Evolutionary conservation across 257 asterid genomes (phyloP).

Genomic region (Nyctanthes arbortristis): DNA sequence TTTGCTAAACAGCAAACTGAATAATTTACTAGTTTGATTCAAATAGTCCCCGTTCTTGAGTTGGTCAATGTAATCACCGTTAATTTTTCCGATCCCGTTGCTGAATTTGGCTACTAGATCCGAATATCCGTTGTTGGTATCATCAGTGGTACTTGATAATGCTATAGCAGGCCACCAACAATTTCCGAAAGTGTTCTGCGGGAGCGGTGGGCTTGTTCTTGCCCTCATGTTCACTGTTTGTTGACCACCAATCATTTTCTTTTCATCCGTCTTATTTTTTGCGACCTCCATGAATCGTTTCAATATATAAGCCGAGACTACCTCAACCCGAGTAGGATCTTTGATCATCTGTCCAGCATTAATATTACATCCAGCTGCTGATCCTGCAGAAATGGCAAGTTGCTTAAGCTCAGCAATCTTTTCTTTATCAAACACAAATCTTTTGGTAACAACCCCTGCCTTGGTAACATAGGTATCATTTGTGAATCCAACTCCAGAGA

Average conservation of each 20-base stretch:
- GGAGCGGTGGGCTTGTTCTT: conserved; percentile 34
- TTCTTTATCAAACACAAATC: too few relatives aligned
- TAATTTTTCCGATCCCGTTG: too few relatives aligned
- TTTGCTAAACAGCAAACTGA: conserved; percentile 19
- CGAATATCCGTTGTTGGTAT: neutral
- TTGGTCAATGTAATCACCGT: too few relatives aligned
- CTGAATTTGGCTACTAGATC: too few relatives aligned
- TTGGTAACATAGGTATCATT: neutral
- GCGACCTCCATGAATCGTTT: conserved; percentile 20
- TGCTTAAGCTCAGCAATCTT: conserved; percentile 18
- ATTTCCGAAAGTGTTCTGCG: conserved; percentile 24
- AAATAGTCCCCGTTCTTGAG: neutral
- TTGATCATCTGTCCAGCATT: conserved; percentile 18
- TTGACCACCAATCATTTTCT: conserved; percentile 11
- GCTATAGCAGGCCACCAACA: conserved; percentile 26
- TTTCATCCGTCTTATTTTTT: neutral
- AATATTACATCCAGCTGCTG: conserved; percentile 6
- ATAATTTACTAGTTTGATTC: conserved; percentile 24
- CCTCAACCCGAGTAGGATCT: conserved; percentile 35
- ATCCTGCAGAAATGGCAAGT: conserved; percentile 13
- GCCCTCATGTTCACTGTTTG: conserved; percentile 32
- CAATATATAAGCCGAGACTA: conserved; percentile 37
- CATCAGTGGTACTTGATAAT: conserved; percentile 3
- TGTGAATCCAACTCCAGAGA: conserved; percentile 4
- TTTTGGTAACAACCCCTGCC: conserved; percentile 4